These are phyloP conservation scores for Diddensiella caesifluorescens DNA, from an alignment of 805 yeast genomes.

Conservation along the genomic window DNA sequence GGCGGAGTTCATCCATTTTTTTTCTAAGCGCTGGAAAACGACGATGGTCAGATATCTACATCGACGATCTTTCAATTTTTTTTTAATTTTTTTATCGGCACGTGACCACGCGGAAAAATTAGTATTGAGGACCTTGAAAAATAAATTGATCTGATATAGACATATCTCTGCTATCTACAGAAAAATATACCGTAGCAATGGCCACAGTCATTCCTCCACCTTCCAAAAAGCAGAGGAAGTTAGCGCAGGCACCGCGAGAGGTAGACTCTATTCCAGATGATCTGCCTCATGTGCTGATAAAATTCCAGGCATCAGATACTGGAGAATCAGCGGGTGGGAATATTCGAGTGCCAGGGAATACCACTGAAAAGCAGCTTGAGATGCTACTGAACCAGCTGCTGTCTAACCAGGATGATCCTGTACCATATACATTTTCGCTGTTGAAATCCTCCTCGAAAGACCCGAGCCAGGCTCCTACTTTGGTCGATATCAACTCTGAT, in stretches of 20 bases:
- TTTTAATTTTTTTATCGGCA: conserved; percentile 3
- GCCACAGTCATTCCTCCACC: conserved; percentile 93
- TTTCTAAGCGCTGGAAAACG: too few relatives aligned
- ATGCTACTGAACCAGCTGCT: conserved; percentile 76
- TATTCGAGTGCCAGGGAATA: conserved; percentile 84
- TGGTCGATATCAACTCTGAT: conserved; percentile 72
- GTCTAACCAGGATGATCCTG: conserved; percentile 55
- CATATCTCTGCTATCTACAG: background rate
- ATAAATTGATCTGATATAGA: background rate
- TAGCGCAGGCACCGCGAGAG: conserved; percentile 75
- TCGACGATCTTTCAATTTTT: too few relatives aligned
- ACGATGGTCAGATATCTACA: too few relatives aligned
- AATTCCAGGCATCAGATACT: conserved; percentile 88
- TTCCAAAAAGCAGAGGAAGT: conserved; percentile 78
- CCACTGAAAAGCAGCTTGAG: conserved; percentile 81
- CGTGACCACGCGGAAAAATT: background rate
- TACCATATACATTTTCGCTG: conserved; percentile 82
- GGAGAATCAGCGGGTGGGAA: conserved; percentile 83
- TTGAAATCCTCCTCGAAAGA: conserved; percentile 30
- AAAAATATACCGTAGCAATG: conserved; percentile 40
- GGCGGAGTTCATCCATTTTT: conserved; percentile 24
- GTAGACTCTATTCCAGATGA: conserved; percentile 64
- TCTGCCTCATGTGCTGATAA: conserved; percentile 79
- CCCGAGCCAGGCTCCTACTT: conserved; percentile 27
- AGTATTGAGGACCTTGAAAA: background rate